Conservation (phyloP, 805 yeast species). For the Ogataea philodendri region DNA sequence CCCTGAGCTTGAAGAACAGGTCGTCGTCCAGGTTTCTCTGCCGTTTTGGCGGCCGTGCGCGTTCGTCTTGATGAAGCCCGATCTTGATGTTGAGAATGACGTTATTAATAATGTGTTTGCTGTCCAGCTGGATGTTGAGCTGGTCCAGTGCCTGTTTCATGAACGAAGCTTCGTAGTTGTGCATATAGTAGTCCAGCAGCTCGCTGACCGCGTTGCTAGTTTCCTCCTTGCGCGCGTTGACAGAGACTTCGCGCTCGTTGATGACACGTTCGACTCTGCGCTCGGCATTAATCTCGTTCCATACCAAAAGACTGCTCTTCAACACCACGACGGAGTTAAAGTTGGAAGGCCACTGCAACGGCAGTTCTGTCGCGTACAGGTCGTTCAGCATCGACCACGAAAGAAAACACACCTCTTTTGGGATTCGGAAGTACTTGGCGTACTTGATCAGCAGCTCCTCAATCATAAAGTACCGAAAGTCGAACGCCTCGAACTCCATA, state of each 20-base stretch:
- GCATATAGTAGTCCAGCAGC: slow-evolving; percentile 33
- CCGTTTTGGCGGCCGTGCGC: slow-evolving; percentile 2
- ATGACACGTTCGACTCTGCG: slow-evolving; percentile 12
- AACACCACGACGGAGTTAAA: slow-evolving; percentile 68
- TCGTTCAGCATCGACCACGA: slow-evolving; percentile 83
- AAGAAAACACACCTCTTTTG: slow-evolving; percentile 47
- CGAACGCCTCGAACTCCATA: slow-evolving; percentile 76
- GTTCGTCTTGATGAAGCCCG: slow-evolving; percentile 21
- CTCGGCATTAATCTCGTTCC: slow-evolving; percentile 23
- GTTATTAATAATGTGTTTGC: slow-evolving; percentile 28
- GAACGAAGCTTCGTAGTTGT: slow-evolving; percentile 28
- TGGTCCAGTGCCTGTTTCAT: slow-evolving; percentile 23
- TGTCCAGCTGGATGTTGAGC: slow-evolving; percentile 17
- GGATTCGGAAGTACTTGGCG: slow-evolving; percentile 47
- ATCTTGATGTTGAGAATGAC: slow-evolving; percentile 33
- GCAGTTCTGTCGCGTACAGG: slow-evolving; percentile 63
- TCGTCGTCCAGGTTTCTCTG: slow-evolving; percentile 19
- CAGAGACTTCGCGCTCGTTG: slow-evolving; percentile 15
- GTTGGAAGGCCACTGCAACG: slow-evolving; percentile 71
- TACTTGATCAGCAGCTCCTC: slow-evolving; percentile 67
- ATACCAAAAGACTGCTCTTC: slow-evolving; percentile 46
- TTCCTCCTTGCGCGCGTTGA: slow-evolving; percentile 9
- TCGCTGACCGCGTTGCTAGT: slow-evolving; percentile 22
- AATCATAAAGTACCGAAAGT: slow-evolving; percentile 65
- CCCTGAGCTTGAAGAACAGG: slow-evolving; percentile 30